phyloP scores from a whole-genome alignment of 2,329 filamentous ascomycete species.

The Cladophialophora yegresii region DNA sequence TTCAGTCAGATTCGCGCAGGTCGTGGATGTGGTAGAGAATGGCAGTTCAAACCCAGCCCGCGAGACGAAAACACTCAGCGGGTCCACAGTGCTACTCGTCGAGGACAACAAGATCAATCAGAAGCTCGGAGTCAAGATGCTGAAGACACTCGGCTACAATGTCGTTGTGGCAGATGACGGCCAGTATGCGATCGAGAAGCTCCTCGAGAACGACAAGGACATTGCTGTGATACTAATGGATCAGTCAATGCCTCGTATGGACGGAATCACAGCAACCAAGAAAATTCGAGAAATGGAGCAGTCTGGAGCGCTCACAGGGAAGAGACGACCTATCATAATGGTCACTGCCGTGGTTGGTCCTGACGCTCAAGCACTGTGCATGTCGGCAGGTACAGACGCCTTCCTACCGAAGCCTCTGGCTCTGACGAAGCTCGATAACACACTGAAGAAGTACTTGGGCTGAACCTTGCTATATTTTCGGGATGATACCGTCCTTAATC shows the following conservation, averaged over 20 bases:
- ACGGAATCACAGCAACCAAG: slow-evolving; percentile 39
- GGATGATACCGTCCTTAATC: background rate
- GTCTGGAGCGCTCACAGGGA: slow-evolving; percentile 30
- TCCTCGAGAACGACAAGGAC: slow-evolving; percentile 36
- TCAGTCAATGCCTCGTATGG: slow-evolving; percentile 41
- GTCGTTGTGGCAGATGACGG: slow-evolving; percentile 50
- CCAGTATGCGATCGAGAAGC: slow-evolving; percentile 37
- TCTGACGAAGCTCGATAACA: slow-evolving; percentile 26
- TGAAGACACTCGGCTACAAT: slow-evolving; percentile 66
- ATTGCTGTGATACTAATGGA: slow-evolving; percentile 42
- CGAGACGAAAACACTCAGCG: slow-evolving; percentile 27
- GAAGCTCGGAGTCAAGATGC: slow-evolving; percentile 67
- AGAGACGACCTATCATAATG: slow-evolving; percentile 38
- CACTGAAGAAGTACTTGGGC: slow-evolving; percentile 28
- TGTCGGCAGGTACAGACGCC: slow-evolving; percentile 39
- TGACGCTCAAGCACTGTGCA: slow-evolving; percentile 37
- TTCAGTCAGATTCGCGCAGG: slow-evolving; percentile 37
- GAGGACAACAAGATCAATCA: slow-evolving; percentile 54
- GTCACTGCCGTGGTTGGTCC: slow-evolving; percentile 40
- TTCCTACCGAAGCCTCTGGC: slow-evolving; percentile 41
- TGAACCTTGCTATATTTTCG: background rate
- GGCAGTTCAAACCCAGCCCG: slow-evolving; percentile 16
- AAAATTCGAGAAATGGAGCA: slow-evolving; percentile 37
- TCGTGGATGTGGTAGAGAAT: slow-evolving; percentile 35
- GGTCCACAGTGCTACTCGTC: slow-evolving; percentile 66